A percentile compares a stretch with the other conserved stretches of the same genome.
Conservation (phyloP, 2,329 filamentous ascomycete genomes). For the Pseudogymnoascus destructans region DNA sequence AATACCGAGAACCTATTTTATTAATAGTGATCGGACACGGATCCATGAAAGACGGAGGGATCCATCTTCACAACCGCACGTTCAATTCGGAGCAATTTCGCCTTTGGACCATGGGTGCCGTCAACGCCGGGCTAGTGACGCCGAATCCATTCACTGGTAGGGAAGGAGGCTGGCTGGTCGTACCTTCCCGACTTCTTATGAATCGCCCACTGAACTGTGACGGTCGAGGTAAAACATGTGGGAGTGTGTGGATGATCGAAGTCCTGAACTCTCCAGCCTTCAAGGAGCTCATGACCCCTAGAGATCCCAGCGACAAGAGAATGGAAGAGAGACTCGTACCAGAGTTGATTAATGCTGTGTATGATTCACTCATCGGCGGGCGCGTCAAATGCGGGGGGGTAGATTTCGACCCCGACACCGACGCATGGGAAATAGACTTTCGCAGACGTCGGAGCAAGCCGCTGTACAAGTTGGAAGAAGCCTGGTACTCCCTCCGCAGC, state of each 20-base stretch:
- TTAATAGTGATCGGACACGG: not conserved
- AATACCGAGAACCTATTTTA: not conserved
- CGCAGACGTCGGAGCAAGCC: not conserved
- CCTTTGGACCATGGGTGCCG: not conserved
- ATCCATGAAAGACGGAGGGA: not conserved
- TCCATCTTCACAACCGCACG: not conserved
- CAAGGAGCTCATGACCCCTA: not conserved
- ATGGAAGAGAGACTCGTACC: not conserved
- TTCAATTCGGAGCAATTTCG: not conserved
- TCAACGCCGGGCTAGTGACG: not conserved
- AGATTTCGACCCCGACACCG: not conserved
- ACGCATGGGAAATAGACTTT: not conserved
- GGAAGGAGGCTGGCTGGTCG: slow-evolving; percentile 4
- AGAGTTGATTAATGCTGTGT: not conserved
- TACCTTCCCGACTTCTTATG: not conserved
- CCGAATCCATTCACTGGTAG: not conserved
- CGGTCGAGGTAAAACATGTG: not conserved
- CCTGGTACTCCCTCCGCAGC: not conserved
- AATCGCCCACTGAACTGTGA: not conserved
- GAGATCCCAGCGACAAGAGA: not conserved
- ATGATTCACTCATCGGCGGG: not conserved
- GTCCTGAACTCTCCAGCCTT: not conserved
- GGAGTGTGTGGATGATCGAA: not conserved
- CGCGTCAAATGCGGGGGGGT: not conserved
- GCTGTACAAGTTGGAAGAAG: not conserved